Evolutionary conservation across 495 filamentous ascomycete genomes (phyloP), one percentile per base, ranked within the genome.

Genomic region (Schizothecium vesticola): DNA sequence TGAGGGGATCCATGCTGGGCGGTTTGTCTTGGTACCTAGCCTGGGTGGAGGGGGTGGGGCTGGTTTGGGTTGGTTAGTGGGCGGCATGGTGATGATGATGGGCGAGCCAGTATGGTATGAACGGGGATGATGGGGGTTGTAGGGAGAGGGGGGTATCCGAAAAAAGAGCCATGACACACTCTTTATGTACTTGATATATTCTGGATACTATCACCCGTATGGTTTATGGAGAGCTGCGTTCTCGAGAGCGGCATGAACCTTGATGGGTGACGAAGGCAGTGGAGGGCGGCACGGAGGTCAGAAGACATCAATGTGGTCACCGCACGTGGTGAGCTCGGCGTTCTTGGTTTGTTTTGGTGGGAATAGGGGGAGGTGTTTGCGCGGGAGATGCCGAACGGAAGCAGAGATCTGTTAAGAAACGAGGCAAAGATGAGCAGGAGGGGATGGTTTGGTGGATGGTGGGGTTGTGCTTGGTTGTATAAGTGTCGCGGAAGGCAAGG

Each of bases 231-330:
- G 66, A 91, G 81, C 76, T 90, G 88, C 61, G 86, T 83, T 86
- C 88, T 90, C 79, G 88, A 89, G 74, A 90, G 83, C 78, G 86
- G 82, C 85, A 87, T 86, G 80, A 90, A 87, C 80, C 89, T 86
- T 78, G 86, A 86, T 63, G 89, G 88, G 78, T 88, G 87, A 71
- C 88, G 86, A 76, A 91, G 81, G 74, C 88, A 90, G 69, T 88
- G 84, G 74, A 89, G 84, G 75, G 86, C 85, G 80, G 87, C 83
- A 75, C 89, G 88, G 75, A 87, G 80, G 80, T 89, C 87, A 88
- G 88, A 87, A 87, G 89, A 91, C 89, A 91, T 91, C 88, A 89
- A 91, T 86, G 63, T 80, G 63, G 78, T 69, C 67, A 76, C 79
- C 78, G 36, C 59, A 66, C 64, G 68, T 71, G 71, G 36, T 36